These are phyloP conservation scores for Nicotiana benthamiana DNA, from an alignment of 257 asterid species.

Conservation along the genomic window DNA sequence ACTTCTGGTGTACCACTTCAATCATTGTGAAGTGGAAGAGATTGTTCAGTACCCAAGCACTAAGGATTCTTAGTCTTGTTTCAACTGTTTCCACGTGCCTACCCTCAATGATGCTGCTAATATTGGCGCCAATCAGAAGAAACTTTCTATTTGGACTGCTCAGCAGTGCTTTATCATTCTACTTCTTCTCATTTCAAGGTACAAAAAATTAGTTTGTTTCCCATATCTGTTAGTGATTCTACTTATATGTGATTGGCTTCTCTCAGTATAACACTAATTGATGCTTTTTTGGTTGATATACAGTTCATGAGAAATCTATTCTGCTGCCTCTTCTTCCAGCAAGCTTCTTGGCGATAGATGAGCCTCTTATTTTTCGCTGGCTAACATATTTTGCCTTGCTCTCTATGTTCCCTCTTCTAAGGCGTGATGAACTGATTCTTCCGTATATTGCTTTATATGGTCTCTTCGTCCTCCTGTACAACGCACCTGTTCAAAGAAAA, in stretches of 20 bases:
- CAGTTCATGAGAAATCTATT: constrained; percentile 94
- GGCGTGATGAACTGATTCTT: constrained; percentile 59
- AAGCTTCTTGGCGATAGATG: constrained; percentile 72
- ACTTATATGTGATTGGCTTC: constrained; percentile 4
- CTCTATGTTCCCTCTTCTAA: constrained; percentile 91
- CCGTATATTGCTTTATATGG: constrained; percentile 60
- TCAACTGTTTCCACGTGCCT: constrained; percentile 70
- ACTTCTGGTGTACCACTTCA: constrained; percentile 93
- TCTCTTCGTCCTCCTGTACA: constrained; percentile 62
- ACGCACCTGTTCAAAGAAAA: constrained; percentile 49
- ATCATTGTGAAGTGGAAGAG: constrained; percentile 82
- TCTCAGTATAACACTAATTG: constrained; percentile 5
- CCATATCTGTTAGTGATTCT: background rate
- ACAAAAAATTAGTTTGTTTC: constrained; percentile 17
- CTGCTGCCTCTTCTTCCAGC: constrained; percentile 94
- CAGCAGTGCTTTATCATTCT: constrained; percentile 74
- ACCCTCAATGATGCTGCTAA: constrained; percentile 73
- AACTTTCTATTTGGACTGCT: constrained; percentile 77
- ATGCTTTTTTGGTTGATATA: constrained; percentile 9
- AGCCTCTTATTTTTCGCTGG: constrained; percentile 72
- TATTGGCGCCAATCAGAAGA: constrained; percentile 54
- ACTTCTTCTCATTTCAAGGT: constrained; percentile 98
- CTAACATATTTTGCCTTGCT: constrained; percentile 51
- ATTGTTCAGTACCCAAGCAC: constrained; percentile 57
- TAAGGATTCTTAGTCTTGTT: constrained; percentile 62